These are phyloP conservation scores for Nemania serpens DNA, from an alignment of 2,329 filamentous ascomycete genomes.

Conservation along the genomic window DNA sequence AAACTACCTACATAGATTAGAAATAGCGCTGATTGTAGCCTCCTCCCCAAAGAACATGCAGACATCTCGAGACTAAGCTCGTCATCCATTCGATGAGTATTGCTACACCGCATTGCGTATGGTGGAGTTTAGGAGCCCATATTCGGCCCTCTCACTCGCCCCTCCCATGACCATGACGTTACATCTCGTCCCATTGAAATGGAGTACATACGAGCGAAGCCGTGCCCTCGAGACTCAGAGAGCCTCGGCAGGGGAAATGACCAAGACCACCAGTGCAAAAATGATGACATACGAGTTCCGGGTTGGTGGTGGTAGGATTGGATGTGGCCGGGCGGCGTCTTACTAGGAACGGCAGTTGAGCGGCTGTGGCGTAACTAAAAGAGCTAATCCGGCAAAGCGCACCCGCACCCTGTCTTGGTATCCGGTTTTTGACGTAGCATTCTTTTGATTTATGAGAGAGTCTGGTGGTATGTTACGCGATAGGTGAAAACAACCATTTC, in stretches of 20 bases:
- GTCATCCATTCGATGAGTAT: slow-evolving; percentile 7
- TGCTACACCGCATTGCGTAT: not conserved
- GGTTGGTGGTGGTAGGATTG: slow-evolving; percentile 11
- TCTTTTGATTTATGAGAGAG: no score
- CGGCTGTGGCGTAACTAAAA: slow-evolving; percentile 17
- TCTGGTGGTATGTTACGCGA: no score
- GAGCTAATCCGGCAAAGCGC: slow-evolving; percentile 17
- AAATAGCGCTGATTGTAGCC: slow-evolving; percentile 10
- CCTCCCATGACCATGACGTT: slow-evolving; percentile 14
- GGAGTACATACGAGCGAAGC: slow-evolving; percentile 13
- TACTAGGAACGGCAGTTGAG: slow-evolving; percentile 28
- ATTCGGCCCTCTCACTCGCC: not conserved
- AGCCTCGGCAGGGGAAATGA: slow-evolving; percentile 22
- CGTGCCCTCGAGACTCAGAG: slow-evolving; percentile 11
- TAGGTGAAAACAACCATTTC: no score
- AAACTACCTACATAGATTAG: not conserved
- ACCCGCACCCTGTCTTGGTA: slow-evolving; percentile 2
- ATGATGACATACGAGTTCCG: not conserved
- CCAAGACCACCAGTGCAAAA: slow-evolving; percentile 3
- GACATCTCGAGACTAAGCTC: not conserved
- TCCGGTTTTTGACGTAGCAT: slow-evolving; percentile 14
- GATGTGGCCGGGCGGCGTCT: slow-evolving; percentile 5
- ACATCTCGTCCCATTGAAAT: slow-evolving; percentile 18
- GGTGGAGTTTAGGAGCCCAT: not conserved
- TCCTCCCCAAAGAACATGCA: not conserved